Conservation (phyloP, 371 early-diverging fungal species). For the Coemansia sp. region DNA sequence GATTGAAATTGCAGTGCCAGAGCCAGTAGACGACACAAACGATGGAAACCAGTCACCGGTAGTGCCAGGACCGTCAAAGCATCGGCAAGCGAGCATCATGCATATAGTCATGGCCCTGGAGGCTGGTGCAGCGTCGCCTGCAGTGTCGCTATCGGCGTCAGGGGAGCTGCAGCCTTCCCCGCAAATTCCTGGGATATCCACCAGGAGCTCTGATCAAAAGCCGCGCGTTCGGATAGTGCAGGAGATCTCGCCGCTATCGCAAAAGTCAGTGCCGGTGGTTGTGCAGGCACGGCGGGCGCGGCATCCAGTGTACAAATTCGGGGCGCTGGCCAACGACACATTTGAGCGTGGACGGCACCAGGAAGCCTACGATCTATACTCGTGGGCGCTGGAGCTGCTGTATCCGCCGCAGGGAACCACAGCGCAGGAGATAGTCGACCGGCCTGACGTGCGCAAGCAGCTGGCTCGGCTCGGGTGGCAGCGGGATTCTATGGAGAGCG, state of each 20-base stretch:
- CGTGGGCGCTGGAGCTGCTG: constrained; percentile 57
- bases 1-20: background rate
- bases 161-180: constrained; percentile 10
- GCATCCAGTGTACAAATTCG: constrained; percentile 46
- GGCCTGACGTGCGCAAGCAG: constrained; percentile 12
- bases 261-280: constrained; percentile 39
- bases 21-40: background rate
- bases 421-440: constrained; percentile 25
- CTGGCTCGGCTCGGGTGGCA: constrained; percentile 20
- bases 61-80: background rate
- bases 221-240: background rate
- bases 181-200: background rate
- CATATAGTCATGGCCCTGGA: constrained; percentile 9
- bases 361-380: constrained; percentile 63
- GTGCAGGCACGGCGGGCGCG: constrained; percentile 47
- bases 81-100: background rate
- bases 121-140: constrained; percentile 12
- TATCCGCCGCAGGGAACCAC: constrained; percentile 38
- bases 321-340: constrained; percentile 59
- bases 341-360: constrained; percentile 58
- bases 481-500: background rate
- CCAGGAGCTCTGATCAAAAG: background rate
- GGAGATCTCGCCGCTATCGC: constrained; percentile 36
- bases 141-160: constrained; percentile 8
- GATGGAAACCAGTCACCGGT: background rate